Percentiles rank a stretch among this genome's conserved stretches.
Evolutionary conservation across 2,329 filamentous ascomycete species (phyloP).

Genomic region (Arthroderma uncinatum): DNA sequence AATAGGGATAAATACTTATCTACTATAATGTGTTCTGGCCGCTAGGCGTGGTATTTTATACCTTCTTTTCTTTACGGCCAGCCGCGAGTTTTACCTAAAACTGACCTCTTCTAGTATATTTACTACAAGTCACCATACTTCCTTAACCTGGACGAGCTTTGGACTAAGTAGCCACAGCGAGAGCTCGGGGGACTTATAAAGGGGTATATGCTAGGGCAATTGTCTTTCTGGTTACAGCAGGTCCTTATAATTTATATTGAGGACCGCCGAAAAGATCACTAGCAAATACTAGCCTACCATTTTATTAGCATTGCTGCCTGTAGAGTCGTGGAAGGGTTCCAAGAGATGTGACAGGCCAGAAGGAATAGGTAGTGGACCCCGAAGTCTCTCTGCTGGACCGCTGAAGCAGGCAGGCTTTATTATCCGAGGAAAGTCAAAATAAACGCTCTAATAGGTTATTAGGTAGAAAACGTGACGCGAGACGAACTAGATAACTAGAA

Average conservation of each 20-base stretch:
- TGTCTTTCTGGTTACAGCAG: conserved; percentile 88
- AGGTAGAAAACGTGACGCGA: conserved; percentile 71
- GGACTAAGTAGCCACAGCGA: conserved; percentile 71
- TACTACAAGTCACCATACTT: conserved; percentile 69
- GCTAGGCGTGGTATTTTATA: conserved; percentile 52
- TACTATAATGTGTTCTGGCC: conserved; percentile 77
- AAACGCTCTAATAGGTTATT: conserved; percentile 53
- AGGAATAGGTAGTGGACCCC: too few species aligned
- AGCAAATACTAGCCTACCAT: conserved; percentile 95
- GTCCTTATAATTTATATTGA: conserved; percentile 90
- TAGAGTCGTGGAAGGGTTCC: conserved; percentile 49
- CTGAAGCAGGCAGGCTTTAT: too few species aligned
- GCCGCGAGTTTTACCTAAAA: too few species aligned
- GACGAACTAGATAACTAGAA: conserved; percentile 73
- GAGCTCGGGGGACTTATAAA: conserved; percentile 66
- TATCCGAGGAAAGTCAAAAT: too few species aligned
- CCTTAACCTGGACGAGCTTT: conserved; percentile 63
- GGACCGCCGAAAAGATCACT: conserved; percentile 83
- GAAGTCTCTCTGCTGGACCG: too few species aligned
- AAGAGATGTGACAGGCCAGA: too few species aligned
- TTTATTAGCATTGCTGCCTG: conserved; percentile 71
- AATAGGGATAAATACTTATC: conserved; percentile 81
- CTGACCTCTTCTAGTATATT: conserved; percentile 52
- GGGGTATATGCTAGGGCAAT: conserved; percentile 78
- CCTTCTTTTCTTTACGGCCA: too few species aligned